Evolutionary conservation across 192 early-diverging fungal species (phyloP), one percentile per base, ranked within the genome.

Genomic region (Coemansia sp.): DNA sequence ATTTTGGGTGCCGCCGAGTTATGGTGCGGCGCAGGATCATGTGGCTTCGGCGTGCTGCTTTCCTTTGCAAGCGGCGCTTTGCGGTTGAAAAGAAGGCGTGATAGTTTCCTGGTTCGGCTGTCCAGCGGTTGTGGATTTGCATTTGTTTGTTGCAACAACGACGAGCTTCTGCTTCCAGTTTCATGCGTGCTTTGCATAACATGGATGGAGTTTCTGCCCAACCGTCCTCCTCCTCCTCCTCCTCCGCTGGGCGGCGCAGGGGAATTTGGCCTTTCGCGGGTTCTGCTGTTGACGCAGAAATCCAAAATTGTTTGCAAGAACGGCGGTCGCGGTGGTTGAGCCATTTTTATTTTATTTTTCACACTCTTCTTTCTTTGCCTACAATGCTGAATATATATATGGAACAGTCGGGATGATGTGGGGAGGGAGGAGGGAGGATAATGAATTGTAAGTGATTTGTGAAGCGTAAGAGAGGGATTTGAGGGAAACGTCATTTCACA

Each of bases 181-280:
- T 35, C 49, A 62, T 46, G 61, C 32, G 33, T 49, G 46, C 42
- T 42, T 25, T 72, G 70, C 70, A 79, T 79, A 6, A 70, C 49
- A 54, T 76, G 68, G 61, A 76, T 62, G 8, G 74, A 76, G 60
- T 58, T 76, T 14, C 70, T 32, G 61, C 33, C 57, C 20, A 33
- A 52, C 43, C 46, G 43, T 29, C 29, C 29, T n/a, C n/a, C n/a
- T n/a, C n/a, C n/a, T n/a, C n/a, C n/a, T n/a, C n/a, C n/a, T n/a
- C n/a, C n/a, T 64, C 17, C 57, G 46, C 9, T 17, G 45, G n/a
- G n/a, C 49, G 49, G 9, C 10, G 49, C 7, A 52, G 22, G 20
- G 49, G 15, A 7, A 17, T 13, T 13, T 17, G 42, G 42, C 1
- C 9, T 45, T 25, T 9, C 22, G 8, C 0, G 20, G 36, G 35